Percentiles rank a stretch among this genome's conserved stretches.
Evolutionary conservation across 495 filamentous ascomycete species (phyloP).

Genomic region (Aspergillus steynii): DNA sequence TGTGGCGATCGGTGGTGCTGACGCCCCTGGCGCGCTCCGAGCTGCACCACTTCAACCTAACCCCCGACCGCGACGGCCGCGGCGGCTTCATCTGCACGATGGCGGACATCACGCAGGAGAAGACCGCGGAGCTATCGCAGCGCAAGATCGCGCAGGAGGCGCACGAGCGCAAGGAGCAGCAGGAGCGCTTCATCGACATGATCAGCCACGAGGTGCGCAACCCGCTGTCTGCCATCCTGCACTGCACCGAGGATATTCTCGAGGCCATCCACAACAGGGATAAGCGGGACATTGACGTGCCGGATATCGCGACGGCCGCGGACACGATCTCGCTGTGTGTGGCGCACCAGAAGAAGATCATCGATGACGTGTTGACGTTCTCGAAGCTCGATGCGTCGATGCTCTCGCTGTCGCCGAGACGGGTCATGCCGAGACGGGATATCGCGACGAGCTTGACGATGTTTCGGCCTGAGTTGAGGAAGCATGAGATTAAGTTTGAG

Average conservation of each 20-base stretch:
- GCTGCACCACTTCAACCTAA: conserved; percentile 7
- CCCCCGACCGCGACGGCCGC: not conserved
- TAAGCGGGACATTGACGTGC: conserved; percentile 10
- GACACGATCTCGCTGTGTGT: conserved; percentile 76
- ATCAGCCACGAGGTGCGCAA: conserved; percentile 89
- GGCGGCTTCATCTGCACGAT: conserved; percentile 28
- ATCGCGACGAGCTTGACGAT: conserved; percentile 69
- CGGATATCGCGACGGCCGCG: conserved; percentile 61
- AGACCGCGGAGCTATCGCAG: conserved; percentile 48
- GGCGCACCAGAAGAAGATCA: conserved; percentile 76
- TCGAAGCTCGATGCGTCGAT: conserved; percentile 82
- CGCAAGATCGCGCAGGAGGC: conserved; percentile 64
- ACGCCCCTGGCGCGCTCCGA: conserved; percentile 14
- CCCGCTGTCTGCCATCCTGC: conserved; percentile 76
- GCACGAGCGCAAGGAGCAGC: conserved; percentile 64
- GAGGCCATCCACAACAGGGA: conserved; percentile 19
- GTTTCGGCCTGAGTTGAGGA: conserved; percentile 69
- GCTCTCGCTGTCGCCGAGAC: conserved; percentile 65
- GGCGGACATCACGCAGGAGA: conserved; percentile 47
- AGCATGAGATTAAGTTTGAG: conserved; percentile 64
- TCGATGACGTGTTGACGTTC: conserved; percentile 76
- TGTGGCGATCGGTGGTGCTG: conserved; percentile 25
- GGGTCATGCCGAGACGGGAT: conserved; percentile 64
- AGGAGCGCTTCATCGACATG: conserved; percentile 87
- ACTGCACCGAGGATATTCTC: conserved; percentile 76